These are phyloP conservation scores for Ogataea angusta DNA, from an alignment of 805 yeast species.

Conservation along the genomic window DNA sequence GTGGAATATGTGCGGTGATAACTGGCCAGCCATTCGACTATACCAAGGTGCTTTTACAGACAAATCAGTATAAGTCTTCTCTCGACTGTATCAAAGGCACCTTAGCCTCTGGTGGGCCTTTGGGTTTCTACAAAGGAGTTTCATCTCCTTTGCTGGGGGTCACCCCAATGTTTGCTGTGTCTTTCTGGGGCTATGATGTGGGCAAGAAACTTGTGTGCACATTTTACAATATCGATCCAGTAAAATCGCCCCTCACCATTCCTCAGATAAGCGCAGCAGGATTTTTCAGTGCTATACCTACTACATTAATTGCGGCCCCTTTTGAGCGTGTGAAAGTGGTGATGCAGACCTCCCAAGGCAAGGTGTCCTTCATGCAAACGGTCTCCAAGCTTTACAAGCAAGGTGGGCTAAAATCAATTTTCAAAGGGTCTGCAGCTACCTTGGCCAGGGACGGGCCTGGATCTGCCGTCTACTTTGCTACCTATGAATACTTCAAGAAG, in stretches of 20 bases:
- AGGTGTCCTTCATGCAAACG: constrained; percentile 51
- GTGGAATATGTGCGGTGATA: constrained; percentile 92
- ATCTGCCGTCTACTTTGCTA: constrained; percentile 90
- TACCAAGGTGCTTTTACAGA: constrained; percentile 87
- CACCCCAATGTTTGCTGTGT: constrained; percentile 97
- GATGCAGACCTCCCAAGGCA: constrained; percentile 60
- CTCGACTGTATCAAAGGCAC: constrained; percentile 67
- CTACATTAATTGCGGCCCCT: constrained; percentile 96
- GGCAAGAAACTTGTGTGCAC: constrained; percentile 73
- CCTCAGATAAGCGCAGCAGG: constrained; percentile 87
- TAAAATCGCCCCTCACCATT: constrained; percentile 47
- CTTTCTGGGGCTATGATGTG: constrained; percentile 97
- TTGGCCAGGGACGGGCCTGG: constrained; percentile 98
- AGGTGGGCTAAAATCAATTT: constrained; percentile 82
- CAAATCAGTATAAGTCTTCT: constrained; percentile 64
- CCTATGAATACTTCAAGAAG: constrained; percentile 79
- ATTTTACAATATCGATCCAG: constrained; percentile 35
- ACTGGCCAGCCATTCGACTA: constrained; percentile 97
- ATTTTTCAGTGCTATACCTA: constrained; percentile 89
- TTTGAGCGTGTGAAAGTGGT: constrained; percentile 94
- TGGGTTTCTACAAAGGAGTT: constrained; percentile 90
- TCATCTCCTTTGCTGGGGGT: constrained; percentile 94
- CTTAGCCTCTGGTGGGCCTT: constrained; percentile 65
- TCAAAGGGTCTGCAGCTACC: constrained; percentile 90
- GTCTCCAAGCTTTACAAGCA: constrained; percentile 65